Percentiles rank a stretch among this genome's conserved stretches.
Evolutionary conservation across 108 stramenopile species (phyloP).

Genomic region (Schizochytrium sp.): DNA sequence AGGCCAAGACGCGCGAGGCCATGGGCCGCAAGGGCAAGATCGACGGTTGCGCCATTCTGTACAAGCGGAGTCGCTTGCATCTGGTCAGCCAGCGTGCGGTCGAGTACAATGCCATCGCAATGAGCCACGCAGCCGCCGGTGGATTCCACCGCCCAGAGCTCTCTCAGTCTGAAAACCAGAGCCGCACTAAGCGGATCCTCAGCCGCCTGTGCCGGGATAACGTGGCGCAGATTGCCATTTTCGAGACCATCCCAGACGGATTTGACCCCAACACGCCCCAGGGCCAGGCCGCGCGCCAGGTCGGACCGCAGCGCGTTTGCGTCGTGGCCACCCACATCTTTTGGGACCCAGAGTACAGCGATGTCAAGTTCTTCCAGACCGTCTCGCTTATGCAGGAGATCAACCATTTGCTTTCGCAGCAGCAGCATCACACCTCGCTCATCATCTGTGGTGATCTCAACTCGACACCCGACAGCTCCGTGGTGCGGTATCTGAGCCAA

Average conservation of each 20-base stretch:
- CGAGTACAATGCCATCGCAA: slow-evolving; percentile 74
- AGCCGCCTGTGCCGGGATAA: slow-evolving; percentile 91
- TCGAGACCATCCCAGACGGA: slow-evolving; percentile 52
- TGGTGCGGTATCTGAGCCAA: slow-evolving; percentile 80
- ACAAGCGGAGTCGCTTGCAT: slow-evolving; percentile 75
- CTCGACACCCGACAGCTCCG: slow-evolving; percentile 86
- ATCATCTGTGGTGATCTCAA: slow-evolving; percentile 98
- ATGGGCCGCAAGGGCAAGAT: slow-evolving; percentile 91
- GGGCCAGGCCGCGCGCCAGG: neutral
- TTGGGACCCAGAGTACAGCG: slow-evolving; percentile 90
- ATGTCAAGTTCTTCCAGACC: slow-evolving; percentile 97
- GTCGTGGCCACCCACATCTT: slow-evolving; percentile 97
- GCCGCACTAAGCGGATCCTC: slow-evolving; percentile 60
- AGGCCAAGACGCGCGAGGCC: slow-evolving; percentile 87
- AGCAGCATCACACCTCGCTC: slow-evolving; percentile 63
- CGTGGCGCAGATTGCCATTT: slow-evolving; percentile 86
- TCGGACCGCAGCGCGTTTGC: slow-evolving; percentile 46
- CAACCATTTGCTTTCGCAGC: slow-evolving; percentile 67
- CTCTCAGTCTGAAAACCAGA: neutral
- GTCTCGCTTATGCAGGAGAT: slow-evolving; percentile 84
- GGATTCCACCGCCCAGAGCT: slow-evolving; percentile 5
- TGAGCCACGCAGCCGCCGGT: neutral
- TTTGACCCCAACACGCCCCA: slow-evolving; percentile 71
- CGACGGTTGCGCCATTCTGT: slow-evolving; percentile 98
- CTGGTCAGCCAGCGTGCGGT: slow-evolving; percentile 42